Percentiles rank a stretch among this genome's conserved stretches.
Conservation (phyloP, 441 rosid genomes). For the Cnidoscolus chayamansa region DNA sequence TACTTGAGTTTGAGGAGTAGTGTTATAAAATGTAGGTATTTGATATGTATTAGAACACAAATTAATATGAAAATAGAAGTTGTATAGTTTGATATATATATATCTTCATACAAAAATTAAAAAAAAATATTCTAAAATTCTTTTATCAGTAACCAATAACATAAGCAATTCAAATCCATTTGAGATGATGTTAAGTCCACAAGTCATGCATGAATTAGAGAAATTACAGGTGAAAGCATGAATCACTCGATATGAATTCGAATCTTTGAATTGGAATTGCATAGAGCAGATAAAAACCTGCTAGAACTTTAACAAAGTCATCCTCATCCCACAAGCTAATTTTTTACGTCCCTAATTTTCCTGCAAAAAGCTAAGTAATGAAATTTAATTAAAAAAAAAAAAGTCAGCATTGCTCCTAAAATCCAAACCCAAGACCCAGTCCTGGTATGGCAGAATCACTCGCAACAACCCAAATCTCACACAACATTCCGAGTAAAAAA, state of each 20-base stretch:
- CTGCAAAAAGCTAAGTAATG: slow-evolving; percentile 30
- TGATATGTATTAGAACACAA: no score
- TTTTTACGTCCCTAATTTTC: slow-evolving; percentile 48
- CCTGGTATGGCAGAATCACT: background rate
- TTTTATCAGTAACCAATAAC: no score
- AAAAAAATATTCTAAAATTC: no score
- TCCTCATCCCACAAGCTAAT: slow-evolving; percentile 65
- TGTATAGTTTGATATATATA: no score
- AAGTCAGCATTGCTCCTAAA: background rate
- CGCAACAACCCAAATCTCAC: background rate
- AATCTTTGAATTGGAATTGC: background rate
- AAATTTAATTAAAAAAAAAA: background rate
- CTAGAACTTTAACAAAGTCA: slow-evolving; percentile 65
- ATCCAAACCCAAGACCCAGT: background rate
- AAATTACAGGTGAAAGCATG: no score
- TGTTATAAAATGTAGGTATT: no score
- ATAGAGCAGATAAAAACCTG: slow-evolving; percentile 42
- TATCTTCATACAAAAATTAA: no score
- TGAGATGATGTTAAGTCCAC: no score
- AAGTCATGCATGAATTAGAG: slow-evolving; percentile 25
- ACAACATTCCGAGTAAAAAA: background rate
- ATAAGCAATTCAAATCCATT: no score
- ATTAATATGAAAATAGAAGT: no score
- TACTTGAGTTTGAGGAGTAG: no score
- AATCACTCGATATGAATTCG: background rate